A percentile compares a stretch with the other conserved stretches of the same genome.
These are phyloP conservation scores for Metschnikowia kofuensis DNA, from an alignment of 805 yeast genomes.

Conservation along the genomic window DNA sequence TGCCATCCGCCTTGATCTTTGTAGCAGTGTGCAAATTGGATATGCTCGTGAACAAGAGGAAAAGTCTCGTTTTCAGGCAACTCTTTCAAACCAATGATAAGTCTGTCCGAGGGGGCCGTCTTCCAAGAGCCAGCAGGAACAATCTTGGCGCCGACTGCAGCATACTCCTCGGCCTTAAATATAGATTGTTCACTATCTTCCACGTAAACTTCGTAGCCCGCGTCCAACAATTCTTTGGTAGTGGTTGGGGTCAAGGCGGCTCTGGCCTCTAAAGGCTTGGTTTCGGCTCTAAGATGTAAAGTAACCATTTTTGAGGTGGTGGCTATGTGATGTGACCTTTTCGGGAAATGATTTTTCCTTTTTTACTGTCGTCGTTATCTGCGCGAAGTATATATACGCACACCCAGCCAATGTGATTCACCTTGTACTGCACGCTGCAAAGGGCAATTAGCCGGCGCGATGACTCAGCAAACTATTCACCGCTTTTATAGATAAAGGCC, in stretches of 20 bases:
- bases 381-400: slow-evolving; percentile 5
- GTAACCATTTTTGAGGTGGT: slow-evolving; percentile 37
- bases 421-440: slow-evolving; percentile 2
- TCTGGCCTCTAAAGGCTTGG: slow-evolving; percentile 95
- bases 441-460: slow-evolving; percentile 6
- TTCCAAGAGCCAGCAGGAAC: slow-evolving; percentile 96
- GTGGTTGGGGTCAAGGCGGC: slow-evolving; percentile 95
- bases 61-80: slow-evolving; percentile 85
- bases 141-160: slow-evolving; percentile 74
- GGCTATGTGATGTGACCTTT: background rate
- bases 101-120: slow-evolving; percentile 83
- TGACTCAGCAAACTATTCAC: slow-evolving; percentile 4
- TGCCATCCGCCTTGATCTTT: slow-evolving; percentile 98
- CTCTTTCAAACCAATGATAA: slow-evolving; percentile 92
- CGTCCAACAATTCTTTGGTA: slow-evolving; percentile 74
- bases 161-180: slow-evolving; percentile 74
- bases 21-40: slow-evolving; percentile 98
- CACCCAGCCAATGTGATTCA: slow-evolving; percentile 6
- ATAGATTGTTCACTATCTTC: slow-evolving; percentile 86
- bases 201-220: slow-evolving; percentile 85
- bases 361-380: background rate
- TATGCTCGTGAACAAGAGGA: slow-evolving; percentile 94
- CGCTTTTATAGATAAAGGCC: background rate
- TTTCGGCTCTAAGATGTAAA: slow-evolving; percentile 92
- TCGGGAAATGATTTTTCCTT: background rate